phyloP scores from a whole-genome alignment of 2,329 filamentous ascomycete species.

The Alternaria infectoria region DNA sequence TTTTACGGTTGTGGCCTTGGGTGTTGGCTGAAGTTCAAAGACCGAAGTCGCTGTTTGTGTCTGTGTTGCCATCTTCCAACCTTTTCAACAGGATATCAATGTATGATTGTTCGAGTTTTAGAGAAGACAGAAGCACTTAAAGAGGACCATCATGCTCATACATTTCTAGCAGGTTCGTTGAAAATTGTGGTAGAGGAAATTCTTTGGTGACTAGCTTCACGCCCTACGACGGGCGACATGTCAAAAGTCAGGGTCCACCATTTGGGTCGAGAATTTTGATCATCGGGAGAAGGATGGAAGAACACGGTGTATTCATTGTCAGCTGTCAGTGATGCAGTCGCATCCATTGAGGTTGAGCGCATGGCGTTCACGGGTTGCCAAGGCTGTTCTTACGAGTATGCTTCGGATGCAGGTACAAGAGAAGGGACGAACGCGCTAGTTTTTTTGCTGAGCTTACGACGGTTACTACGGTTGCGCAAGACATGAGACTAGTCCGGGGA shows the following conservation, averaged over 20 bases:
- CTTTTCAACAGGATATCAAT: background rate
- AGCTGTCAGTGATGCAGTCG: background rate
- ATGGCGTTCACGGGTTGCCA: background rate
- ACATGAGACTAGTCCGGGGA: background rate
- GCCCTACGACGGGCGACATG: background rate
- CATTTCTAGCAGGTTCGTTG: background rate
- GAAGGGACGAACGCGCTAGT: background rate
- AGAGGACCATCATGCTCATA: background rate
- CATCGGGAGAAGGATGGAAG: background rate
- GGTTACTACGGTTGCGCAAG: background rate
- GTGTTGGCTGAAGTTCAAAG: constrained; percentile 4
- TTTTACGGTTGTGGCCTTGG: background rate
- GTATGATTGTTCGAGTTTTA: background rate
- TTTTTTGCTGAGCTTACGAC: background rate
- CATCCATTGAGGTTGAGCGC: background rate
- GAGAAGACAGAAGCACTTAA: background rate
- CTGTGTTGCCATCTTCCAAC: constrained; percentile 2
- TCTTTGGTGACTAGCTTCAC: background rate
- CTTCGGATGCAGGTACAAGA: background rate
- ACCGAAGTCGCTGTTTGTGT: background rate
- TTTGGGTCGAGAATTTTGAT: background rate
- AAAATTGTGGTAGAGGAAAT: background rate
- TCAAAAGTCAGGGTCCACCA: background rate
- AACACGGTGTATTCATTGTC: background rate
- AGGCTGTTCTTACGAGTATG: background rate